A percentile compares a stretch with the other conserved stretches of the same genome.
Evolutionary conservation across 768 basidiomycete species (phyloP).

Genomic region (Rhizopogon sp.): DNA sequence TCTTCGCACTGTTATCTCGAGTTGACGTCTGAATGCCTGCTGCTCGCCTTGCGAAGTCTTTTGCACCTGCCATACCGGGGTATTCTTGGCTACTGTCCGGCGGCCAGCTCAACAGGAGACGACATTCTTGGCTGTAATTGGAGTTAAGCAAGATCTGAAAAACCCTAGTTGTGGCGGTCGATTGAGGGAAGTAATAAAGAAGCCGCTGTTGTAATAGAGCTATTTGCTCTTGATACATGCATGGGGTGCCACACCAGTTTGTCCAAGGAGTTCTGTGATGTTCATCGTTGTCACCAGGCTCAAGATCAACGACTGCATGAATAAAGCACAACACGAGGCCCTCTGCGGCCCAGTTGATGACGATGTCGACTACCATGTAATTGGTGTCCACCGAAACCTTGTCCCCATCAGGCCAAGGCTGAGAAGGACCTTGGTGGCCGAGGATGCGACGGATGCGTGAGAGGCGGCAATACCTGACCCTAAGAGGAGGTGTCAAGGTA

Average conservation of each 20-base stretch:
- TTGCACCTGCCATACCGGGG: slow-evolving; percentile 36
- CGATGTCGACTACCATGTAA: slow-evolving; percentile 86
- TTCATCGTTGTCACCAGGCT: slow-evolving; percentile 69
- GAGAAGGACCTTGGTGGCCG: slow-evolving; percentile 55
- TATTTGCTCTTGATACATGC: slow-evolving; percentile 52
- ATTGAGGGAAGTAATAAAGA: slow-evolving; percentile 46
- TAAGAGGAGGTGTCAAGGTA: slow-evolving; percentile 27
- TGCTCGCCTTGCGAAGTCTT: slow-evolving; percentile 53
- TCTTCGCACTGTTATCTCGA: slow-evolving; percentile 68
- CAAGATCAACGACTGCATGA: slow-evolving; percentile 75
- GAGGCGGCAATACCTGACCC: slow-evolving; percentile 76
- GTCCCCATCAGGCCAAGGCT: slow-evolving; percentile 59
- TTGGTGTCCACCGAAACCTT: slow-evolving; percentile 65
- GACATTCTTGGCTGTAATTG: slow-evolving; percentile 33
- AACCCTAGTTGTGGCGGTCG: slow-evolving; percentile 51
- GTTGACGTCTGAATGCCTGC: slow-evolving; percentile 54
- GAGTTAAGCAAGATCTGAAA: slow-evolving; percentile 74
- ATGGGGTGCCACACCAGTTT: slow-evolving; percentile 84
- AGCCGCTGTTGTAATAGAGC: slow-evolving; percentile 57
- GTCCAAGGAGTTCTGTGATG: slow-evolving; percentile 70
- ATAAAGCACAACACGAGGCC: slow-evolving; percentile 86
- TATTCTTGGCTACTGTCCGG: slow-evolving; percentile 45
- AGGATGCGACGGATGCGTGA: slow-evolving; percentile 67
- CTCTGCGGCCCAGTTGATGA: slow-evolving; percentile 86
- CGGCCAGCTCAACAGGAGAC: slow-evolving; percentile 72